Conservation (phyloP, 176 grass and related monocot genomes). For the Sorghum bicolor region DNA sequence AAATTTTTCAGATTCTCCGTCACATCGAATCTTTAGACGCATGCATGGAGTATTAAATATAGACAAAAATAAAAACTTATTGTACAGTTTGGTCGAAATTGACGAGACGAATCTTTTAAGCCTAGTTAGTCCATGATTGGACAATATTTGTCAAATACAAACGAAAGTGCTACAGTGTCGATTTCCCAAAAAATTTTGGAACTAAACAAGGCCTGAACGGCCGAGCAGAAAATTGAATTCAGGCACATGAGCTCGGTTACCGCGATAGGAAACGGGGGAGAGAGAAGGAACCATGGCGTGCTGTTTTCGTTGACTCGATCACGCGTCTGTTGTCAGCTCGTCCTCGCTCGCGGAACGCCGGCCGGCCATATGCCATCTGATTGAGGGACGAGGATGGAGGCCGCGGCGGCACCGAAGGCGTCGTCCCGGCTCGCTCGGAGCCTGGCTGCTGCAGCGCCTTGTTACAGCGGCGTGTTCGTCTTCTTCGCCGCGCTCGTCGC, state of each 20-base stretch:
- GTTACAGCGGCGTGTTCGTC: slow-evolving; percentile 24
- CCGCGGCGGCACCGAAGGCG: slow-evolving; percentile 3
- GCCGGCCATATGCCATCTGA: background rate
- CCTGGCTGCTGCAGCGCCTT: background rate
- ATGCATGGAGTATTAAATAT: too few relatives aligned
- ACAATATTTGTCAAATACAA: too few relatives aligned
- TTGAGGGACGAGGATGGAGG: background rate
- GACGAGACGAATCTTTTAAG: too few relatives aligned
- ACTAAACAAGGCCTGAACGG: too few relatives aligned
- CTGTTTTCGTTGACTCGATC: background rate
- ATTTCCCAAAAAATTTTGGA: too few relatives aligned
- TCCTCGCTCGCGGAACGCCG: background rate
- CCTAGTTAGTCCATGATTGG: too few relatives aligned
- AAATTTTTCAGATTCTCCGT: too few relatives aligned
- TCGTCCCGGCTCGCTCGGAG: slow-evolving; percentile 19
- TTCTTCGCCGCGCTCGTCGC: slow-evolving; percentile 39
- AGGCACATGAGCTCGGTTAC: background rate
- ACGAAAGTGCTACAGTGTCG: too few relatives aligned
- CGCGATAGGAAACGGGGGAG: background rate
- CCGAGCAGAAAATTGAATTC: background rate
- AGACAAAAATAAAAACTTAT: too few relatives aligned
- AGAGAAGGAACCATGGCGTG: background rate
- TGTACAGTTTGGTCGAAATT: too few relatives aligned
- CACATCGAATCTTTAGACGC: too few relatives aligned
- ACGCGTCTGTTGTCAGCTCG: background rate